Percentiles rank a stretch among this genome's conserved stretches.
phyloP scores from a whole-genome alignment of 495 filamentous ascomycete species.

The Aspergillus olivimuriae region DNA sequence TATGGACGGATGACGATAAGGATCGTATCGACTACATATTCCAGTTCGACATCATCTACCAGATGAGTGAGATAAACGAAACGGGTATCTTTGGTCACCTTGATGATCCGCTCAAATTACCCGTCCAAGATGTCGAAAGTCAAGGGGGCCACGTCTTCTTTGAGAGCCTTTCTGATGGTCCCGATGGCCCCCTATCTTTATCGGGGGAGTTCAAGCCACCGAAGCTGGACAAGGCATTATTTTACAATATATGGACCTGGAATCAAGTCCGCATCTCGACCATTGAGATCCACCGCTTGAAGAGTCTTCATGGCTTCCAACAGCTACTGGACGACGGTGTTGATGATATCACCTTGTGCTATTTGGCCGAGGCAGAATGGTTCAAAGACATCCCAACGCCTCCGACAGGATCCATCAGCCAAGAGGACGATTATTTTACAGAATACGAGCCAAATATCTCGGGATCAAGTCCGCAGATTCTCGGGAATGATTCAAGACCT shows the following conservation, averaged over 20 bases:
- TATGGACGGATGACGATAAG: conserved; percentile 8
- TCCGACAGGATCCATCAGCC: background rate
- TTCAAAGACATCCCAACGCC: conserved; percentile 15
- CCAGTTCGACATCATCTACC: background rate
- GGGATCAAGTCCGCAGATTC: no score
- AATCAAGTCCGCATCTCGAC: conserved; percentile 25
- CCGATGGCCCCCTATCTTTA: conserved; percentile 11
- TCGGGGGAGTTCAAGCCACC: conserved; percentile 6
- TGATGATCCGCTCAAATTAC: conserved; percentile 11
- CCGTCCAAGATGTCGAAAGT: conserved; percentile 11
- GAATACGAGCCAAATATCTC: no score
- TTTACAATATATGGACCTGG: conserved; percentile 28
- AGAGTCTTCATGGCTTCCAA: conserved; percentile 16
- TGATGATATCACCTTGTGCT: conserved; percentile 18
- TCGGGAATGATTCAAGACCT: no score
- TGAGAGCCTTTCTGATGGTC: no score
- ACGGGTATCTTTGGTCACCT: background rate
- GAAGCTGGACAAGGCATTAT: conserved; percentile 8
- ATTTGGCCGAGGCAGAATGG: conserved; percentile 21
- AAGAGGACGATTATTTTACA: no score
- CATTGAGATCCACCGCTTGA: conserved; percentile 20
- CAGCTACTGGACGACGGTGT: conserved; percentile 14
- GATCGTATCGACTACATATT: conserved; percentile 2
- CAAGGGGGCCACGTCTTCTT: no score
- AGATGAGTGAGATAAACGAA: background rate